Base-by-base conservation (phyloP, 2,329 filamentous ascomycete species). In the Aspergillus sp. region DNA sequence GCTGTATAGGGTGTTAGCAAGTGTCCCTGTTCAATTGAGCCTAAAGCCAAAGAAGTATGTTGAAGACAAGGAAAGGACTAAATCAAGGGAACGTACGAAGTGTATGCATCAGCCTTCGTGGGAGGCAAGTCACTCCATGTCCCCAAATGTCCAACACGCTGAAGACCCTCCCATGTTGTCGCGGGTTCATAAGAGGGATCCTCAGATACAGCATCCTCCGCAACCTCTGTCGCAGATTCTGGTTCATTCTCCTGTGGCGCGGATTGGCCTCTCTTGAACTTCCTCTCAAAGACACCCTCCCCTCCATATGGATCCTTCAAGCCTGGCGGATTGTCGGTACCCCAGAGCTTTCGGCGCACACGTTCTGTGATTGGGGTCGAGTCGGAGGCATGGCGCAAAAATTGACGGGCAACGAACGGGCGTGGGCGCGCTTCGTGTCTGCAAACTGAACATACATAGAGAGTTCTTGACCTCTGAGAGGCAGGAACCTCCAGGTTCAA, bases 131-230 rank as follows among this genome's bases (percentile, higher is more conserved):
- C 70, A 43, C 65, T 70, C 77, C 78, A 82, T 60, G 70, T 73
- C 46, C 75, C 77, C 51, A 81, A 69, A 61, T 81, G 80, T 7
- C 88, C 88, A 38, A 89, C 78, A 54, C 75, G 76, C 66, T 84
- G 79, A 61, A 90, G 72, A 0, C 82, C 83, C 57, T 84, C 76
- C 82, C 84, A 85, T 3, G 76, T 81, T 38, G 71, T 72, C 28
- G 84, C 81, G 19, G 78, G 77, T 54, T 76, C 69, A 72, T 86
- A 86, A 28, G 52, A 22, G 11, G 73, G 64, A 52, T 68, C 68
- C 17, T 64, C 57, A 30, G 59, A 53, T 9, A 48, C 54, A 43
- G 57, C 54, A 19, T 69, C 57, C 38, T 66, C 52, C 25, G 62
- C 46, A 23, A 56, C 60, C 54, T 69, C 64, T 17, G 49, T 38